A percentile compares a stretch with the other conserved stretches of the same genome.
Evolutionary conservation across 2,329 filamentous ascomycete genomes (phyloP).

Genomic region (Shiraia bambusicola): DNA sequence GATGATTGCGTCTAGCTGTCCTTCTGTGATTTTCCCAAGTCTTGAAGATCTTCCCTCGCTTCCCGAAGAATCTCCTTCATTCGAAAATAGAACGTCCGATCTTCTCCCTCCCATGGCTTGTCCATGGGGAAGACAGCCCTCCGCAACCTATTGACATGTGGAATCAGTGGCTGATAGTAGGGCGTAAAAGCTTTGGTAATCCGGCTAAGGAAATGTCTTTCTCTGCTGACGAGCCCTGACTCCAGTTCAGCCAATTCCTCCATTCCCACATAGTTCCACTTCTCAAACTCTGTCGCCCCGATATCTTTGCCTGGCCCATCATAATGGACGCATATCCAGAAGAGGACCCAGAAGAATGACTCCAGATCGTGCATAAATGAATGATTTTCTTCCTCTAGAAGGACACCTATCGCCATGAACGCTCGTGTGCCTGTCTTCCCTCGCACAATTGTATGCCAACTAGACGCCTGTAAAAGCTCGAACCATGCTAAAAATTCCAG

Average conservation of each 20-base stretch:
- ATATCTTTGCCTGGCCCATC: conserved; percentile 23
- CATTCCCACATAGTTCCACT: conserved; percentile 37
- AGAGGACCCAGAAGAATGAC: no score
- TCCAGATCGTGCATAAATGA: no score
- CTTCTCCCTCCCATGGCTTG: background rate
- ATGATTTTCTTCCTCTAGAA: no score
- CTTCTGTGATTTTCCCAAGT: background rate
- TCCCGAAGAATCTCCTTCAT: conserved; percentile 1
- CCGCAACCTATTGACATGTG: no score
- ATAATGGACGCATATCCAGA: conserved; percentile 51
- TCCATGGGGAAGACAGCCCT: background rate
- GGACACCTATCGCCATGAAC: no score
- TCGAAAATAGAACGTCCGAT: background rate
- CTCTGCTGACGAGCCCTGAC: background rate
- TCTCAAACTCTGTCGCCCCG: conserved; percentile 30
- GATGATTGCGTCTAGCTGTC: no score
- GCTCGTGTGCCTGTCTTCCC: no score
- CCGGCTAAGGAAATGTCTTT: conserved; percentile 32
- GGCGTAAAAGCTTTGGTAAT: no score
- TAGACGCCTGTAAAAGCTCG: no score
- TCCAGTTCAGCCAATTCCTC: conserved; percentile 3
- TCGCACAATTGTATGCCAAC: no score
- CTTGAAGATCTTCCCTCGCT: background rate
- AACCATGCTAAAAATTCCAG: no score
- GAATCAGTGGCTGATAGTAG: no score